A percentile compares a stretch with the other conserved stretches of the same genome.
phyloP scores from a whole-genome alignment of 495 filamentous ascomycete species.

The Immersiella caudata region DNA sequence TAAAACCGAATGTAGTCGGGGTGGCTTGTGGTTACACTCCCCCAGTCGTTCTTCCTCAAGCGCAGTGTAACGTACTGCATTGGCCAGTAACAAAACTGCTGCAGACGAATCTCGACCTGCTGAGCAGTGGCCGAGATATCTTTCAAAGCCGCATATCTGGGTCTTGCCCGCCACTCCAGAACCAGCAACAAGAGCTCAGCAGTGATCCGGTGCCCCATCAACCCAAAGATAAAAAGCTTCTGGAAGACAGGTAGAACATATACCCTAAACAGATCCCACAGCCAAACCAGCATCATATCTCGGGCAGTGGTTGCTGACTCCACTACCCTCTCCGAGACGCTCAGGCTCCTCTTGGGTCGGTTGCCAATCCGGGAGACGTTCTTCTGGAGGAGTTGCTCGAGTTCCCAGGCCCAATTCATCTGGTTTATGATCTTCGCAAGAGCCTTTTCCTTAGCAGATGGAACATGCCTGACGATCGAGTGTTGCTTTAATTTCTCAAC shows the following conservation, averaged over 20 bases:
- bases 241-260: slow-evolving; percentile 81
- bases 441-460: slow-evolving; percentile 79
- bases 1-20: slow-evolving; percentile 99
- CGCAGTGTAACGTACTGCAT: slow-evolving; percentile 92
- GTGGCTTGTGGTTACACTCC: slow-evolving; percentile 91
- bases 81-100: slow-evolving; percentile 99
- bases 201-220: slow-evolving; percentile 78
- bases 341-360: slow-evolving; percentile 79
- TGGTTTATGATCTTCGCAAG: slow-evolving; percentile 87
- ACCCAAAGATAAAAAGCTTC: slow-evolving; percentile 68
- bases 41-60: slow-evolving; percentile 88
- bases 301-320: slow-evolving; percentile 86
- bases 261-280: slow-evolving; percentile 71
- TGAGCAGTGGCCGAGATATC: slow-evolving; percentile 98
- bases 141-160: slow-evolving; percentile 82
- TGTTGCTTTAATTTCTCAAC: slow-evolving; percentile 91
- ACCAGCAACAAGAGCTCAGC: slow-evolving; percentile 80
- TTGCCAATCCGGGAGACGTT: slow-evolving; percentile 82
- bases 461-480: slow-evolving; percentile 73
- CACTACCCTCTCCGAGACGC: slow-evolving; percentile 92
- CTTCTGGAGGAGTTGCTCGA: slow-evolving; percentile 78
- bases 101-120: slow-evolving; percentile 94
- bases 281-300: slow-evolving; percentile 67
- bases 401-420: slow-evolving; percentile 93
- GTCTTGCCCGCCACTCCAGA: slow-evolving; percentile 84